phyloP scores from a whole-genome alignment of 345 rosid genomes.

The Microthlaspi erraticum region DNA sequence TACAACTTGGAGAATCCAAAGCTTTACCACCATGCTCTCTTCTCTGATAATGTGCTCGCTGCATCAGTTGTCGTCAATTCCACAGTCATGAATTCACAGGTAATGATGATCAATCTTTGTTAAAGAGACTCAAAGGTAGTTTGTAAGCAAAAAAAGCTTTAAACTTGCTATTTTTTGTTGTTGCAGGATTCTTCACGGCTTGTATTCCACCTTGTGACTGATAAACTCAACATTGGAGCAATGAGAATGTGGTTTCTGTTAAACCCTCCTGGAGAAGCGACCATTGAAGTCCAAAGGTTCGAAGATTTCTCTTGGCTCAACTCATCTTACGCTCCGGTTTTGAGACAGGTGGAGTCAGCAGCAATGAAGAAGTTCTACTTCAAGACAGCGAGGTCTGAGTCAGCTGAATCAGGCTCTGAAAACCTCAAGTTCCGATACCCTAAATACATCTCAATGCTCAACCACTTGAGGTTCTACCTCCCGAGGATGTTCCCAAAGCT shows the following conservation, averaged over 20 bases:
- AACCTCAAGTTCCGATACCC: constrained; percentile 57
- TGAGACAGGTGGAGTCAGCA: constrained; percentile 52
- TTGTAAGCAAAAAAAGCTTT: background rate
- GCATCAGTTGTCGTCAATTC: constrained; percentile 46
- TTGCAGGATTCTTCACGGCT: constrained; percentile 44
- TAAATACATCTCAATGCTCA: constrained; percentile 63
- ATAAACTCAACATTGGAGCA: constrained; percentile 53
- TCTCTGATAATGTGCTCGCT: constrained; percentile 47
- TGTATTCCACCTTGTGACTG: constrained; percentile 65
- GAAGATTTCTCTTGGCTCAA: constrained; percentile 58
- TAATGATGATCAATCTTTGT: constrained; percentile 14
- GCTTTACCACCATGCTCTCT: constrained; percentile 45
- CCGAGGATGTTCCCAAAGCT: constrained; percentile 63
- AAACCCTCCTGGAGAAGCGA: constrained; percentile 52
- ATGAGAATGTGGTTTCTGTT: constrained; percentile 61
- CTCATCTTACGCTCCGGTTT: constrained; percentile 53
- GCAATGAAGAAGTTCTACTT: constrained; percentile 50
- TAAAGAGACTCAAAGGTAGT: background rate
- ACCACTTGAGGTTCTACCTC: constrained; percentile 67
- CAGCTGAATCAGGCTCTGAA: constrained; percentile 41
- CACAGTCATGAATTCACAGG: constrained; percentile 40
- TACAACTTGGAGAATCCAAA: constrained; percentile 82
- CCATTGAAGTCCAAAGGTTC: constrained; percentile 52
- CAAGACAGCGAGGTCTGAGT: constrained; percentile 40
- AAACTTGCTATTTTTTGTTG: background rate